phyloP scores from a whole-genome alignment of 306 rosid species.

The Acmispon strigosus region DNA sequence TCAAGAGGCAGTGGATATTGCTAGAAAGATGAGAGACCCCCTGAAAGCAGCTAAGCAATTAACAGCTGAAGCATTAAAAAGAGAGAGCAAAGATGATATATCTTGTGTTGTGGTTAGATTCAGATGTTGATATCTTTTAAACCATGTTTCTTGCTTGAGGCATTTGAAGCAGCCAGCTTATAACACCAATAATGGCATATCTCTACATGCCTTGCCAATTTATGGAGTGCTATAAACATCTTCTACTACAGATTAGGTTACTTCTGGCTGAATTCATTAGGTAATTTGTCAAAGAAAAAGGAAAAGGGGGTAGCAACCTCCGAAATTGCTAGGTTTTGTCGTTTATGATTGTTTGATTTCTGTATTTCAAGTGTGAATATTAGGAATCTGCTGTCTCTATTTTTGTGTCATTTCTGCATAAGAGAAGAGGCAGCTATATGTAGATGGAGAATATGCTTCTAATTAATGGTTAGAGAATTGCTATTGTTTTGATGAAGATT shows the following conservation, averaged over 20 bases:
- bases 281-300: slow-evolving; percentile 4
- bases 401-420: slow-evolving; percentile 16
- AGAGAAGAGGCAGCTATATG: slow-evolving; percentile 1
- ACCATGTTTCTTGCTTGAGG: slow-evolving; percentile 3
- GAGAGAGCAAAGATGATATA: slow-evolving; percentile 72
- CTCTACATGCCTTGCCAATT: slow-evolving; percentile 12
- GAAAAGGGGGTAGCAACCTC: slow-evolving; percentile 15
- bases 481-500: slow-evolving; percentile 8
- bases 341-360: slow-evolving; percentile 48
- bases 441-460: slow-evolving; percentile 25
- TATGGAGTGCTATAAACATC: slow-evolving; percentile 15
- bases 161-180: slow-evolving; percentile 7
- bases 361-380: slow-evolving; percentile 30
- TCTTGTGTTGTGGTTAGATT: slow-evolving; percentile 67
- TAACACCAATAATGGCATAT: slow-evolving; percentile 28
- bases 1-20: slow-evolving; percentile 77
- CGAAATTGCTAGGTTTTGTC: slow-evolving; percentile 31
- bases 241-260: slow-evolving; percentile 13
- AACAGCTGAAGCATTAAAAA: slow-evolving; percentile 56
- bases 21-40: slow-evolving; percentile 51
- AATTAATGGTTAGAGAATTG: slow-evolving; percentile 22
- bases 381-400: slow-evolving; percentile 4
- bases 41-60: slow-evolving; percentile 65
- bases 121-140: slow-evolving; percentile 25
- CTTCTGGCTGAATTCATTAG: slow-evolving; percentile 15